Evolutionary conservation across 1,284 basidiomycete species (phyloP).

Genomic region (Fomitopsis pinicola): DNA sequence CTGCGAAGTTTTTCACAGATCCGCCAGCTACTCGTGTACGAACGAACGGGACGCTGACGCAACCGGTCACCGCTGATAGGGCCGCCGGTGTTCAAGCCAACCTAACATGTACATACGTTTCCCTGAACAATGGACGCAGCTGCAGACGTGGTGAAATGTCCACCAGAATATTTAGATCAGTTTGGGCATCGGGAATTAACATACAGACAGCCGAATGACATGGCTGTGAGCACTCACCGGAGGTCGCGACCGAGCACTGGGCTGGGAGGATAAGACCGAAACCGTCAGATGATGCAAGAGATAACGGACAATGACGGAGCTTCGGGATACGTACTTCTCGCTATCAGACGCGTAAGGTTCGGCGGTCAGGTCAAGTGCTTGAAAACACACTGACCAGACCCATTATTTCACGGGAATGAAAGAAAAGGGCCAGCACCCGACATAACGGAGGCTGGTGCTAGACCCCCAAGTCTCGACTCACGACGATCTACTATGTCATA

Average conservation of each 20-base stretch:
- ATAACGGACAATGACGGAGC: slow-evolving; percentile 25
- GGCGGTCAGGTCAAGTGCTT: background rate
- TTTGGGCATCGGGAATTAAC: too few relatives aligned
- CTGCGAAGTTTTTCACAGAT: background rate
- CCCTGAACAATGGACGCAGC: background rate
- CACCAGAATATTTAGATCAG: too few relatives aligned
- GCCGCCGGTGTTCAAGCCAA: background rate
- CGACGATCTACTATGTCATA: background rate
- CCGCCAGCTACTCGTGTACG: background rate
- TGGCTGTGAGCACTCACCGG: background rate
- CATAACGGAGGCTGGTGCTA: background rate
- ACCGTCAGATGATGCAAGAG: slow-evolving; percentile 27
- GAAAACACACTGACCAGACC: background rate
- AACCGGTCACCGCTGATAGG: background rate
- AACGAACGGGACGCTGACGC: background rate
- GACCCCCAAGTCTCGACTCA: background rate
- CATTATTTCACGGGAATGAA: background rate
- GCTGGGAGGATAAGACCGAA: slow-evolving; percentile 2
- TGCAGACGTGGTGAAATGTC: too few relatives aligned
- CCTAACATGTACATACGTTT: background rate
- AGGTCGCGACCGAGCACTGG: background rate
- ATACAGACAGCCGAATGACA: too few relatives aligned
- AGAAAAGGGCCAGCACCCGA: background rate
- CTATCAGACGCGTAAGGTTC: slow-evolving; percentile 9
- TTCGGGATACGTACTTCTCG: slow-evolving; percentile 15